These are phyloP conservation scores for Chrysoporthe deuterocubensis DNA, from an alignment of 2,329 filamentous ascomycete species.

Conservation along the genomic window DNA sequence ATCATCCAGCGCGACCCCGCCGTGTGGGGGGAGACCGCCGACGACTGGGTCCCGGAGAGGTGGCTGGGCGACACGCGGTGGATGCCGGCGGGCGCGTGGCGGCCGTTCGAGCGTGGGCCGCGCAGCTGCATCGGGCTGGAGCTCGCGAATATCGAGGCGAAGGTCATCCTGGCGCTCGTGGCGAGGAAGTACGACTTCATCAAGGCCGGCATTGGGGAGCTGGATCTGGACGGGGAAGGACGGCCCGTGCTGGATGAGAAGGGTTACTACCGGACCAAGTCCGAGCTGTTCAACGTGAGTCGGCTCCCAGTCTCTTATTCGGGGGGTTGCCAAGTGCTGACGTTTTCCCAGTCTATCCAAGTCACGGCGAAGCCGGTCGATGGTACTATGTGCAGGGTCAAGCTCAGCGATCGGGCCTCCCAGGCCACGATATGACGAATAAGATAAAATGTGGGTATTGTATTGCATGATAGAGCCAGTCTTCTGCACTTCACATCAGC, in stretches of 20 bases:
- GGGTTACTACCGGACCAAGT: conserved; percentile 34
- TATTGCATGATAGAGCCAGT: conserved; percentile 6
- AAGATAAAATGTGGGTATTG: conserved; percentile 4
- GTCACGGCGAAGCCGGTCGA: conserved; percentile 38
- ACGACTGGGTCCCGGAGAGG: conserved; percentile 46
- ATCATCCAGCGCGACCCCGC: conserved; percentile 42
- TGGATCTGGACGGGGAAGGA: conserved; percentile 33
- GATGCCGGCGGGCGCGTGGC: conserved; percentile 48
- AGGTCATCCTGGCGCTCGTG: conserved; percentile 39
- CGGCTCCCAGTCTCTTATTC: not conserved
- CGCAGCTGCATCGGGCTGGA: conserved; percentile 60
- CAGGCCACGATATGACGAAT: not conserved
- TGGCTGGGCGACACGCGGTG: conserved; percentile 40
- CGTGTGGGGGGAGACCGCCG: conserved; percentile 41
- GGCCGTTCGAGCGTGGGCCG: conserved; percentile 57
- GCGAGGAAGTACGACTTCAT: conserved; percentile 39
- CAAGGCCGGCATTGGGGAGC: conserved; percentile 39
- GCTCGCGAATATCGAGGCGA: conserved; percentile 48
- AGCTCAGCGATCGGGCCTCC: conserved; percentile 26
- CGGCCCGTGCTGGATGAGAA: conserved; percentile 31
- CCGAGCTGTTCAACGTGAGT: conserved; percentile 37
- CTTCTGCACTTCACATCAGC: not conserved
- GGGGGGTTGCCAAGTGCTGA: not conserved
- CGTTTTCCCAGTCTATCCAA: conserved; percentile 32
- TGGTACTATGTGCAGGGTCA: conserved; percentile 35